These are phyloP conservation scores for Dillenia suffruticosa DNA, from an alignment of 164 flowering plant species.

Conservation along the genomic window DNA sequence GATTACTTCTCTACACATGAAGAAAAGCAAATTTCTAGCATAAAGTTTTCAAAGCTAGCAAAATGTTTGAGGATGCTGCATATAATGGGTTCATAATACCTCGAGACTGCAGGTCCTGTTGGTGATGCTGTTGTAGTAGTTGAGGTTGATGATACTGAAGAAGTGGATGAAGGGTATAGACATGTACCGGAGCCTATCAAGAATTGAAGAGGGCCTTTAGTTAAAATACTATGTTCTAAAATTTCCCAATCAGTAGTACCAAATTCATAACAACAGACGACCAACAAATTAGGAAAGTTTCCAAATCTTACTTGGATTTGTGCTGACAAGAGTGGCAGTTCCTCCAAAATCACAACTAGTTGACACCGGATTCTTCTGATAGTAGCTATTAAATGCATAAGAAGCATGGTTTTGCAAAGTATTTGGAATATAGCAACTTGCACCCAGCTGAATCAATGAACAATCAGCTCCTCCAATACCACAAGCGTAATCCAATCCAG, in stretches of 20 bases:
- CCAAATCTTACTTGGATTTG: conserved; percentile 80
- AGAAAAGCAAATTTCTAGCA: no score
- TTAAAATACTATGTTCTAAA: neutral
- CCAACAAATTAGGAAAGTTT: neutral
- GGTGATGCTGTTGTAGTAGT: conserved; percentile 13
- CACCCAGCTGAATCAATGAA: conserved; percentile 66
- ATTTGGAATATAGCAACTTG: conserved; percentile 72
- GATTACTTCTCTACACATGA: no score
- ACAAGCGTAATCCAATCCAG: conserved; percentile 91
- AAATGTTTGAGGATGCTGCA: conserved; percentile 8
- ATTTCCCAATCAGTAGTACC: neutral
- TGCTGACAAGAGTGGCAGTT: conserved; percentile 45
- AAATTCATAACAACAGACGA: neutral
- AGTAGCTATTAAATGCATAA: conserved; percentile 88
- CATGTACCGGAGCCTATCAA: conserved; percentile 69
- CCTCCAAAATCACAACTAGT: conserved; percentile 93
- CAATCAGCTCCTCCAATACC: conserved; percentile 88
- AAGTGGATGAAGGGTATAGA: conserved; percentile 42
- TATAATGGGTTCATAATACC: conserved; percentile 6
- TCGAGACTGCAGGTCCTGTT: conserved; percentile 16
- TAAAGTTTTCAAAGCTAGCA: no score
- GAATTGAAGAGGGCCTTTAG: neutral
- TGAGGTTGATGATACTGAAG: conserved; percentile 27
- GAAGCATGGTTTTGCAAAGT: conserved; percentile 83
- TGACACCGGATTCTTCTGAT: conserved; percentile 66